Conservation (phyloP, 2,329 filamentous ascomycete species). For the Fusarium oxysporum region DNA sequence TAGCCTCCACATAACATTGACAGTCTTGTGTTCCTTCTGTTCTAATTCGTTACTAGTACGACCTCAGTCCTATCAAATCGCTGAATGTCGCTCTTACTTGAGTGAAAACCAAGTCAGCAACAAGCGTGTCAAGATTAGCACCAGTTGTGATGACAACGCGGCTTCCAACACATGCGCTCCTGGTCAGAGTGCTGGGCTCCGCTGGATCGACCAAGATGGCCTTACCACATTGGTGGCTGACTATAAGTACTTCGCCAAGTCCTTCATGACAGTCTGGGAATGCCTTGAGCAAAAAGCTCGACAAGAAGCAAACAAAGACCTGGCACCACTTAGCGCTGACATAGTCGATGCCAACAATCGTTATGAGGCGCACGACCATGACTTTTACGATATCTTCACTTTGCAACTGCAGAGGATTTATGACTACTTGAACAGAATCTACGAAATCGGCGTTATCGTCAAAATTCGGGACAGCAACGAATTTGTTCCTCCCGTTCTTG, state of each 20-base stretch:
- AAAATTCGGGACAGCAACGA: slow-evolving; percentile 42
- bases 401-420: slow-evolving; percentile 37
- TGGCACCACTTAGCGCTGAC: slow-evolving; percentile 37
- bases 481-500: slow-evolving; percentile 40
- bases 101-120: slow-evolving; percentile 37
- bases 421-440: slow-evolving; percentile 40
- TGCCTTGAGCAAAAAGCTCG: slow-evolving; percentile 31
- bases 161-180: neutral
- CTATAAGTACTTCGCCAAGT: slow-evolving; percentile 40
- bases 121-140: slow-evolving; percentile 45
- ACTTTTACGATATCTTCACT: slow-evolving; percentile 40
- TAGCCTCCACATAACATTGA: neutral
- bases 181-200: slow-evolving; percentile 12
- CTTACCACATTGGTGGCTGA: slow-evolving; percentile 39
- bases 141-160: slow-evolving; percentile 16
- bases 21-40: neutral
- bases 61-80: slow-evolving; percentile 41
- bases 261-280: slow-evolving; percentile 37
- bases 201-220: slow-evolving; percentile 45
- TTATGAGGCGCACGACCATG: slow-evolving; percentile 20
- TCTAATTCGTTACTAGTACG: slow-evolving; percentile 35
- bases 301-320: slow-evolving; percentile 42
- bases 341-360: slow-evolving; percentile 41
- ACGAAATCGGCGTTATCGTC: slow-evolving; percentile 46
- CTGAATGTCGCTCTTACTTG: slow-evolving; percentile 42